Evolutionary conservation across 225 moss, liverwort and hornwort species (phyloP), one percentile per base, ranked within the genome.

Genomic region (Sphagnum contortum): DNA sequence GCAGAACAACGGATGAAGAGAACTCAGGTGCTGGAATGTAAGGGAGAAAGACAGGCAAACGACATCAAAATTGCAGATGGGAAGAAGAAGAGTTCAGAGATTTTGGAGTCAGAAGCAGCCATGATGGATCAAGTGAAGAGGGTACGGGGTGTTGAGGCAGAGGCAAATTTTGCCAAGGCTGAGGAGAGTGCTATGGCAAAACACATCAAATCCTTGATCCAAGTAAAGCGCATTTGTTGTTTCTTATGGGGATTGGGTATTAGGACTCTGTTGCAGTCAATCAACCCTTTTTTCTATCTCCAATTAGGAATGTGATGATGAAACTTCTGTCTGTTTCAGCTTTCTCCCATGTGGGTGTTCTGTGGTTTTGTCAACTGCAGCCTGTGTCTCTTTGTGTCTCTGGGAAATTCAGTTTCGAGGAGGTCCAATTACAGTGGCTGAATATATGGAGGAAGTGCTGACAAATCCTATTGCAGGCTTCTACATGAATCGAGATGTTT

Each of bases 401-500:
- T 5, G 45, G 45, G 49, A 47, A 68, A 2, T 45, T 11, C 89
- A 92, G 89, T 91, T 95, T 75, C 77, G 93, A 51, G 96, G 96
- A 66, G 98, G 98, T 5, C 98, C 98, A 6, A 98, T 98, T 57
- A 77, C 98, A 3, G 81, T 93, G 48, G 89, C 98, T 6, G 90
- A 98, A 68, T 98, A 93, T 47, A 93, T 92, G 89, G 88, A 81
- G 80, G 88, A 98, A 74, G 88, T 92, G 5, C 77, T 93, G 72
- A 93, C 92, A 47, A 92, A 98, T 76, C 92, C 96, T 55, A 92
- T 66, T 60, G 81, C 85, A n/a, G 96, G 96, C 55, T 90, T 85
- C 68, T 98, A 98, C 75, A 91, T 93, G 90, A 75, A 93, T 56
- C 82, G 90, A 13, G 96, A 92, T 72, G 96, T 98, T 4, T 98